phyloP scores from a whole-genome alignment of 345 rosid genomes.

The Lepidium aucheri region DNA sequence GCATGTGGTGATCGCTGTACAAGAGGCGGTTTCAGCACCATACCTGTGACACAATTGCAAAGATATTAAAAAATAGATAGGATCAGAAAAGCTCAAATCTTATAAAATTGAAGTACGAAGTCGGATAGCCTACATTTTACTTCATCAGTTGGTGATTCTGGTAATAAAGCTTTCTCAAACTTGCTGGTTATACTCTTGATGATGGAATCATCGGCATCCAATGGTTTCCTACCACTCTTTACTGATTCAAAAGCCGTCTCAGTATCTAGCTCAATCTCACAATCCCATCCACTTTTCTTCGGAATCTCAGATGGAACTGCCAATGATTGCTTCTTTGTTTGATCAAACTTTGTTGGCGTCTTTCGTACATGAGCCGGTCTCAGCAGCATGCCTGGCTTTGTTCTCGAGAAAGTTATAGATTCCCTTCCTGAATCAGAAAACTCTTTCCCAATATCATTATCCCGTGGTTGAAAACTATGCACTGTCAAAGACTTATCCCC shows the following conservation, averaged over 20 bases:
- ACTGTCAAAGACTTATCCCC: constrained; percentile 33
- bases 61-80: background rate
- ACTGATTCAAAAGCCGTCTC: constrained; percentile 25
- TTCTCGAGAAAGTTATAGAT: constrained; percentile 72
- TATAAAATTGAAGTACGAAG: background rate
- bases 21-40: constrained; percentile 72
- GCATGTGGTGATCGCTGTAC: constrained; percentile 38
- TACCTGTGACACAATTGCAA: constrained; percentile 30
- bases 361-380: constrained; percentile 72
- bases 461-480: constrained; percentile 34
- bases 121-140: constrained; percentile 48
- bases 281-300: constrained; percentile 23
- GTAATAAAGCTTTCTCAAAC: constrained; percentile 38
- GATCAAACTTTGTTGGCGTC: constrained; percentile 47
- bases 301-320: constrained; percentile 37
- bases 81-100: constrained; percentile 7
- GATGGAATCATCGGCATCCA: constrained; percentile 32
- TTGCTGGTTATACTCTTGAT: constrained; percentile 39
- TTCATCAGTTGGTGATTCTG: constrained; percentile 38
- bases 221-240: constrained; percentile 30
- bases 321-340: constrained; percentile 39
- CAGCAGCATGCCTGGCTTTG: constrained; percentile 88
- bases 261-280: constrained; percentile 24
- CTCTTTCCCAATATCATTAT: constrained; percentile 40
- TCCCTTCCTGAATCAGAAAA: constrained; percentile 55